A percentile compares a stretch with the other conserved stretches of the same genome.
These are phyloP conservation scores for Coemansia sp. DNA, from an alignment of 192 early-diverging fungal species.

Conservation along the genomic window DNA sequence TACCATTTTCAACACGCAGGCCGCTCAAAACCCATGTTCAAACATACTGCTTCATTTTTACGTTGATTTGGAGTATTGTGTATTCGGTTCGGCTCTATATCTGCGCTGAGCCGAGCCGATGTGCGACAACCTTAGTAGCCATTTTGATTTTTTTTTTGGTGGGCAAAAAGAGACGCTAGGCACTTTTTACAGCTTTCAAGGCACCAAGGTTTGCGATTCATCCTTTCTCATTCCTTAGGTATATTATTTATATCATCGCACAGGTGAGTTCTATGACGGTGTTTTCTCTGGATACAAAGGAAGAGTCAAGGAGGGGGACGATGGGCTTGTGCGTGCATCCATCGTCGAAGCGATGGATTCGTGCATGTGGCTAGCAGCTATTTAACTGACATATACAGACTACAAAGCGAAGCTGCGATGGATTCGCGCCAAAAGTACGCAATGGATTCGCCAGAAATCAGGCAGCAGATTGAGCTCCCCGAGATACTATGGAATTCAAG, in stretches of 20 bases:
- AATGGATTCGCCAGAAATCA: not conserved
- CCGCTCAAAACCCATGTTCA: no score
- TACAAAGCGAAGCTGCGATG: not conserved
- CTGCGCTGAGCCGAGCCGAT: no score
- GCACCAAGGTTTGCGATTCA: conserved; percentile 8
- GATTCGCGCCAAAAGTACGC: not conserved
- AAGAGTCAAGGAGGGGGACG: not conserved
- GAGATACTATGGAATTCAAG: not conserved
- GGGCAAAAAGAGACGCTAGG: not conserved
- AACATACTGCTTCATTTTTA: no score
- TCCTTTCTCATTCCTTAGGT: conserved; percentile 35
- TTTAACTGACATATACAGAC: no score
- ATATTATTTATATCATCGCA: conserved; percentile 35
- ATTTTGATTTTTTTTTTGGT: no score
- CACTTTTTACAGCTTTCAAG: not conserved
- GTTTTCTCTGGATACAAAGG: not conserved
- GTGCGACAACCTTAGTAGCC: no score
- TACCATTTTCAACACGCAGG: no score
- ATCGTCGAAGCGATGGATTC: conserved; percentile 7
- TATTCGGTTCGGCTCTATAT: no score
- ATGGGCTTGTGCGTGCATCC: not conserved
- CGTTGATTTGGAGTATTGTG: no score
- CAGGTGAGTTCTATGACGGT: conserved; percentile 20
- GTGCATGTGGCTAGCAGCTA: no score
- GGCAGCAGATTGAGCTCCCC: not conserved